Percentiles rank a stretch among this genome's conserved stretches.
phyloP scores from a whole-genome alignment of 2,329 filamentous ascomycete species.

The Mycosphaerella sp. region DNA sequence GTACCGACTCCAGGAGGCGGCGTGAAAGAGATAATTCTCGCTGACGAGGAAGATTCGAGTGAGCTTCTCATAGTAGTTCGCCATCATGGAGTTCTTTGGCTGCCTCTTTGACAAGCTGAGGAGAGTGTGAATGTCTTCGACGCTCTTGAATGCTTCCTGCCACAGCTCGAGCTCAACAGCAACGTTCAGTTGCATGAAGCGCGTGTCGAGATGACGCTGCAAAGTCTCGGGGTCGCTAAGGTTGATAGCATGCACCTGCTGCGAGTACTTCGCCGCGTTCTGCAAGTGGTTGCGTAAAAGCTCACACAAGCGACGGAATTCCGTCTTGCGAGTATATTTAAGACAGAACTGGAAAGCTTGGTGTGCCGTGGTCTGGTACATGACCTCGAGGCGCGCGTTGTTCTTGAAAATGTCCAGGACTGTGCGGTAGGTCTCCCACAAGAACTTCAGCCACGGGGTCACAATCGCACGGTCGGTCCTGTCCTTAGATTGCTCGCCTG shows the following conservation, averaged over 20 bases:
- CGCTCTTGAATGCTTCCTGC: constrained; percentile 99
- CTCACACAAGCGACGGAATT: constrained; percentile 97
- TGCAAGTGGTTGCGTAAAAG: constrained; percentile 97
- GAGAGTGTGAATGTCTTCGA: constrained; percentile 97
- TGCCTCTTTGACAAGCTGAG: constrained; percentile 97
- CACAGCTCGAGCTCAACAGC: constrained; percentile 96
- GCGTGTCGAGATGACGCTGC: constrained; percentile 93
- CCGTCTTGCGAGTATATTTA: constrained; percentile 97
- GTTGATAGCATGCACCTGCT: constrained; percentile 99
- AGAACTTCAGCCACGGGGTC: constrained; percentile 97
- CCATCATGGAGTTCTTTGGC: constrained; percentile 99
- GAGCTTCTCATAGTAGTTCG: constrained; percentile 99
- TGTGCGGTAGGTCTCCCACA: constrained; percentile 99
- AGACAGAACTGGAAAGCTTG: constrained; percentile 99
- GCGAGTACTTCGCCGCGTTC: constrained; percentile 97
- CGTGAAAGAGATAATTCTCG: constrained; percentile 99
- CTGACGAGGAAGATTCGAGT: constrained; percentile 98
- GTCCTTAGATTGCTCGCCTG: constrained; percentile 94
- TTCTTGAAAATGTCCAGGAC: constrained; percentile 98
- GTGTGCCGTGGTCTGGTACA: constrained; percentile 97
- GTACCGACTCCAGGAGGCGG: constrained; percentile 93
- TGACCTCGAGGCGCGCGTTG: constrained; percentile 93
- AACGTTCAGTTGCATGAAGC: constrained; percentile 97
- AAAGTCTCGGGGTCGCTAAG: constrained; percentile 94
- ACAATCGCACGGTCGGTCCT: constrained; percentile 97